Conservation (phyloP, 1,284 basidiomycete species). For the Xanthoconium separans region DNA sequence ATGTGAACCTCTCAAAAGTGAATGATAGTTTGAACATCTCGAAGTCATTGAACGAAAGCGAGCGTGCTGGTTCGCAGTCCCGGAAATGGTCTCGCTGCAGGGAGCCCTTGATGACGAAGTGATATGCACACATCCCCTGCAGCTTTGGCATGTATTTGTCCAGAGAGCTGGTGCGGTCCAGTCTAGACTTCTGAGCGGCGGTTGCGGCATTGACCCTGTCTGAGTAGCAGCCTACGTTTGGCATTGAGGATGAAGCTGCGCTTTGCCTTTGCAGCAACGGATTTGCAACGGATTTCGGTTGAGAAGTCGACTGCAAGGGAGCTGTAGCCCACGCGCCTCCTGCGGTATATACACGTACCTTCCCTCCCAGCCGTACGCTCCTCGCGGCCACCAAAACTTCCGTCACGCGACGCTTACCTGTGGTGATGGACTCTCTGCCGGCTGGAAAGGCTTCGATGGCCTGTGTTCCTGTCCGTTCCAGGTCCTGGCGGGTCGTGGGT, state of each 20-base stretch:
- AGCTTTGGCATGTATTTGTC: slow-evolving; percentile 1
- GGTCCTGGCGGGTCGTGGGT: no score
- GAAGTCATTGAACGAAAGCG: neutral
- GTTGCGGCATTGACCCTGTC: neutral
- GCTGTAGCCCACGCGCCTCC: no score
- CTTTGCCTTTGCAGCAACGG: no score
- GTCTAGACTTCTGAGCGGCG: neutral
- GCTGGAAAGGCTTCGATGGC: no score
- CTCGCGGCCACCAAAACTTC: no score
- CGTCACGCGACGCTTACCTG: no score
- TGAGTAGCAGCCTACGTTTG: neutral
- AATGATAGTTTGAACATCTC: neutral
- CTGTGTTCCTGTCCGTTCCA: no score
- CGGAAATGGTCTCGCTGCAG: neutral
- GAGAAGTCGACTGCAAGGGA: neutral
- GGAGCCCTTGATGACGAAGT: neutral
- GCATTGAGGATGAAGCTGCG: neutral
- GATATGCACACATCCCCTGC: neutral
- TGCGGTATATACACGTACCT: no score
- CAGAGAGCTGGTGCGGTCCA: neutral
- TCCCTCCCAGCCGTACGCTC: no score
- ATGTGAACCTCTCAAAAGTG: neutral
- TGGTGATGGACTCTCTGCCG: no score
- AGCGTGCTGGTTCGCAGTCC: neutral
- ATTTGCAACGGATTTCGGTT: neutral